A percentile compares a stretch with the other conserved stretches of the same genome.
Evolutionary conservation across 106 monocot species (phyloP).

Genomic region (Dendrobium catenatum): DNA sequence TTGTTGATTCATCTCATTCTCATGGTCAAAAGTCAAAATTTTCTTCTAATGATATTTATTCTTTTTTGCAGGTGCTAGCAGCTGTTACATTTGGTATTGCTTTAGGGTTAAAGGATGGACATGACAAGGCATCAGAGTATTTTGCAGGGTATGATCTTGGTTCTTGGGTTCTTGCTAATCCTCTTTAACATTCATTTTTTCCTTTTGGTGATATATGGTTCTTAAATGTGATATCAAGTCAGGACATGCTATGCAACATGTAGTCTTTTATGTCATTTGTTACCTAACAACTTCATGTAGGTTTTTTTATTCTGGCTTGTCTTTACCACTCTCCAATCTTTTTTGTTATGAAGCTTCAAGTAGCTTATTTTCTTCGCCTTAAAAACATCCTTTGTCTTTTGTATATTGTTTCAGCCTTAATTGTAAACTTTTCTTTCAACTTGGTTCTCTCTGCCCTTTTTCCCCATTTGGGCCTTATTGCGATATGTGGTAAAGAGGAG

Average conservation of each 20-base stretch:
- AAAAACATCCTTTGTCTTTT: background rate
- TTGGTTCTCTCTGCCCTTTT: background rate
- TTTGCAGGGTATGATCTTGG: conserved; percentile 58
- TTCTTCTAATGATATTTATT: conserved; percentile 7
- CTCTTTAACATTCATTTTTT: background rate
- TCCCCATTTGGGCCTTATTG: no score
- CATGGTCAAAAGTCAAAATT: background rate
- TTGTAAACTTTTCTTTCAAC: background rate
- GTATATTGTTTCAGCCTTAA: background rate
- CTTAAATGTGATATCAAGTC: no score
- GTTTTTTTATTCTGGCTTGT: background rate
- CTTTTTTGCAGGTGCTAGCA: conserved; percentile 41
- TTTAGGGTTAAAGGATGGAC: conserved; percentile 54
- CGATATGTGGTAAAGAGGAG: background rate
- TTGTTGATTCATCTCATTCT: no score
- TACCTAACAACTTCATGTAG: background rate
- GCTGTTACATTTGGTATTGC: conserved; percentile 57
- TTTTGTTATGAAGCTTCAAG: background rate
- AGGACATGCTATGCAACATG: no score
- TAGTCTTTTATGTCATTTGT: background rate
- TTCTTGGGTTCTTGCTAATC: background rate
- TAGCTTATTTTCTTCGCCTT: background rate
- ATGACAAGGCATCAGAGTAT: conserved; percentile 59
- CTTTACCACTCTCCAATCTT: background rate
- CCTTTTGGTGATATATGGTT: no score